A percentile compares a stretch with the other conserved stretches of the same genome.
Evolutionary conservation across 306 rosid genomes (phyloP).

Genomic region (Sophora flavescens): DNA sequence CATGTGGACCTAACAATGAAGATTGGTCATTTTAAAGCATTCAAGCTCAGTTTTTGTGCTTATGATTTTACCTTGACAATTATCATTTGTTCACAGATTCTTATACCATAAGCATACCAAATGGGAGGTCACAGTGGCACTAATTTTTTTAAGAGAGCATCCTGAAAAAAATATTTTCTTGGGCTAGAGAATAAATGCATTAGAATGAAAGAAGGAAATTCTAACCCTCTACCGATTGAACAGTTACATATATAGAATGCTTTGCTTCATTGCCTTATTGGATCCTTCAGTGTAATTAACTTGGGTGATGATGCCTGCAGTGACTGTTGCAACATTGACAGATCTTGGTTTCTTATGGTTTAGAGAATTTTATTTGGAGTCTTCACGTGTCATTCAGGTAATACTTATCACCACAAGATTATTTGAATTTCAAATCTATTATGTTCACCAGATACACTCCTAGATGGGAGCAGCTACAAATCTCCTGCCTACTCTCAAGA

Average conservation of each 20-base stretch:
- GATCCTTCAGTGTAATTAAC: constrained; percentile 46
- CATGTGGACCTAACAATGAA: constrained; percentile 11
- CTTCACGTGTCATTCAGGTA: constrained; percentile 99
- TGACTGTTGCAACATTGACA: constrained; percentile 79
- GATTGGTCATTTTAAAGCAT: constrained; percentile 33
- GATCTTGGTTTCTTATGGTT: constrained; percentile 99
- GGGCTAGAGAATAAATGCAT: neutral
- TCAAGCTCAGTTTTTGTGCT: constrained; percentile 18
- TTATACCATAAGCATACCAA: constrained; percentile 4
- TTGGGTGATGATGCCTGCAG: constrained; percentile 63
- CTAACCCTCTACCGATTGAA: constrained; percentile 30
- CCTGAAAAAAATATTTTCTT: constrained; percentile 5
- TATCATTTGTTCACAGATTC: constrained; percentile 18
- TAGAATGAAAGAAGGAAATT: constrained; percentile 17
- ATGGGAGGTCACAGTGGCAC: constrained; percentile 1
- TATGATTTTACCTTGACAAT: constrained; percentile 25
- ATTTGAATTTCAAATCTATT: constrained; percentile 37
- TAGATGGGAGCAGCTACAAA: constrained; percentile 19
- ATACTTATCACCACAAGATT: constrained; percentile 29
- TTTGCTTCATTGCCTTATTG: constrained; percentile 32
- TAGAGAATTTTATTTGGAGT: constrained; percentile 94
- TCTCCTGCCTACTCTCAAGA: constrained; percentile 38
- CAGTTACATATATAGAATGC: constrained; percentile 42
- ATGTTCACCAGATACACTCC: constrained; percentile 21
- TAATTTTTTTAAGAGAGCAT: constrained; percentile 19